Evolutionary conservation across 1,284 basidiomycete species (phyloP), one percentile per base, ranked within the genome.

Genomic region (Sutorius eximius): DNA sequence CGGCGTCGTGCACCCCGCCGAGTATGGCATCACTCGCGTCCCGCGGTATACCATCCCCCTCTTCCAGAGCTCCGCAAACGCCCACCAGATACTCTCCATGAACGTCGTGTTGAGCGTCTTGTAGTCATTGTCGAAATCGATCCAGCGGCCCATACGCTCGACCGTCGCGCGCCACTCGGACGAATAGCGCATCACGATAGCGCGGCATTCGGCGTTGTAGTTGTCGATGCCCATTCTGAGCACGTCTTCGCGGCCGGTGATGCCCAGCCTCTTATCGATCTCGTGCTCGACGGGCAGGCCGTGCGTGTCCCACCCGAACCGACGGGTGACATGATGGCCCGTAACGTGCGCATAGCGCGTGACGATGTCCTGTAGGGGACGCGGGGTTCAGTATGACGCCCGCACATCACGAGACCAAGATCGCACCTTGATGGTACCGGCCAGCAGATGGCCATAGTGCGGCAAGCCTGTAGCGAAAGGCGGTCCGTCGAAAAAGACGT

Each of bases 31-130:
- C 61, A 99, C 97, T 59, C 86, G 83, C 64, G 95, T 78, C 3
- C 96, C 97, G 24, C 93, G 84, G 74, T 99, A 99, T 27, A 99
- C 95, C 75, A 95, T 77, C n/a, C 82, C 86, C 73, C 96, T 98
- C 62, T 94, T 84, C 82, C 87, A 95, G 15, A 99, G 82, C 71
- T 95, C 86, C 55, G 86, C 82, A 75, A 99, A 99, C n/a, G 93
- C 96, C 97, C 97, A 99, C 97, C 97, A 99, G 15, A 98, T 93
- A 44, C 87, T 89, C 79, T 99, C 97, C 97, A 99, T 99, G 73
- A 94, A 99, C 22, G 84, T 80, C 7, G 87, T 75, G 71, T 99
- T 93, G 60, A 99, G 82, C 13, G 97, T 99, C 78, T 98, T 98
- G 83, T 99, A 99, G 64, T 97, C 97, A 63, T 97, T 92, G 76